Conservation (phyloP, 495 filamentous ascomycete genomes). For the Glutinoglossum americanum region DNA sequence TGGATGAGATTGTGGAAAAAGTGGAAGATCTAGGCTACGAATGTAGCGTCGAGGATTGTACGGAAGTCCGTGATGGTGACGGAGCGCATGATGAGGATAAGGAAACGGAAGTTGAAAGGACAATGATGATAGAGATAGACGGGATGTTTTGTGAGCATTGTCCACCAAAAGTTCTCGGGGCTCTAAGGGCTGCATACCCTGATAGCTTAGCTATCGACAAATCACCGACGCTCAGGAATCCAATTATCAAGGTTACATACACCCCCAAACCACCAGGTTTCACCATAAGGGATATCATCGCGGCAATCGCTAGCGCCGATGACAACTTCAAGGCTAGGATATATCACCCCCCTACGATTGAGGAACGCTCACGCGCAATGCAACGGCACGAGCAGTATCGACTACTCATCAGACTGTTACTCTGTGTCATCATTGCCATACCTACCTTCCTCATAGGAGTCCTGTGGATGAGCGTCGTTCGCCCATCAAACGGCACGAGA, state of each 20-base stretch:
- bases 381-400: slow-evolving; percentile 13
- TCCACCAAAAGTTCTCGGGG: slow-evolving; percentile 34
- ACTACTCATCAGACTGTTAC: slow-evolving; percentile 31
- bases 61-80: slow-evolving; percentile 24
- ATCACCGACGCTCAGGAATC: slow-evolving; percentile 27
- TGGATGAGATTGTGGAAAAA: slow-evolving; percentile 22
- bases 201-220: slow-evolving; percentile 26
- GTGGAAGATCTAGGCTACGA: slow-evolving; percentile 37
- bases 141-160: slow-evolving; percentile 86
- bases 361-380: slow-evolving; percentile 55
- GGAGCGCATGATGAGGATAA: slow-evolving; percentile 40
- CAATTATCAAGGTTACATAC: slow-evolving; percentile 53
- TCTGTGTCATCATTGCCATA: slow-evolving; percentile 55
- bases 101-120: slow-evolving; percentile 42
- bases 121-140: slow-evolving; percentile 43
- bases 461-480: slow-evolving; percentile 69
- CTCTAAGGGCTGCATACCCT: slow-evolving; percentile 27
- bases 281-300: slow-evolving; percentile 56
- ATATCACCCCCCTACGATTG: slow-evolving; percentile 63
- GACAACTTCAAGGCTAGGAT: slow-evolving; percentile 41
- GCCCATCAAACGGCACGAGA: slow-evolving; percentile 25
- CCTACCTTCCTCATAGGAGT: slow-evolving; percentile 83
- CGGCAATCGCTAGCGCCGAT: slow-evolving; percentile 40
- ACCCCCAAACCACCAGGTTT: slow-evolving; percentile 41
- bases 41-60: slow-evolving; percentile 20